These are phyloP conservation scores for Sarocladium strictum DNA, from an alignment of 2,329 filamentous ascomycete genomes.

Conservation along the genomic window DNA sequence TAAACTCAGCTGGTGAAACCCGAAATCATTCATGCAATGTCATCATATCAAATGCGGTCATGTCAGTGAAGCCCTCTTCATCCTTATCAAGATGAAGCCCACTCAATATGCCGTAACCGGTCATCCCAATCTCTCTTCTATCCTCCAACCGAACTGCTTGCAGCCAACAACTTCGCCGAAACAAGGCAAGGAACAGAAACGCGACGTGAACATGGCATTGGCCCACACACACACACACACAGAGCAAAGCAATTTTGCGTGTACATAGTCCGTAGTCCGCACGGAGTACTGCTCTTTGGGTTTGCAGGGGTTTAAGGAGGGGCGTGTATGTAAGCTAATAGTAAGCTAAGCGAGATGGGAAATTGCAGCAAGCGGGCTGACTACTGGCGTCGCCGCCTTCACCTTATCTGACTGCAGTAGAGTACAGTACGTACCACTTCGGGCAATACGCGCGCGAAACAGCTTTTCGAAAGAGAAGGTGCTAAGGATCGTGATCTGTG, in stretches of 20 bases:
- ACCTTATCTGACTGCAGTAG: no score
- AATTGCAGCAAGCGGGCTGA: not conserved
- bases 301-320: not conserved
- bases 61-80: not conserved
- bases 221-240: not conserved
- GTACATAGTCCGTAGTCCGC: not conserved
- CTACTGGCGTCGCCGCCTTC: no score
- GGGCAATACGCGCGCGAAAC: no score
- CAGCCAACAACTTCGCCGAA: no score
- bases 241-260: not conserved
- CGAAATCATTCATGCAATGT: no score
- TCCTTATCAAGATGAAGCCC: not conserved
- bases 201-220: no score
- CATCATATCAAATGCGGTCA: not conserved
- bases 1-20: no score
- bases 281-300: not conserved
- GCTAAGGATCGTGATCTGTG: no score
- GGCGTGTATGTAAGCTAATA: not conserved
- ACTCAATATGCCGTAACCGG: not conserved
- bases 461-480: no score
- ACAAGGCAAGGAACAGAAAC: no score
- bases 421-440: no score
- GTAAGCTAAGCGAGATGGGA: slow-evolving; percentile 1
- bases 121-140: not conserved
- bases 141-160: no score